Evolutionary conservation across 2,329 filamentous ascomycete species (phyloP).

Genomic region (Fusarium brevicatenulatum): DNA sequence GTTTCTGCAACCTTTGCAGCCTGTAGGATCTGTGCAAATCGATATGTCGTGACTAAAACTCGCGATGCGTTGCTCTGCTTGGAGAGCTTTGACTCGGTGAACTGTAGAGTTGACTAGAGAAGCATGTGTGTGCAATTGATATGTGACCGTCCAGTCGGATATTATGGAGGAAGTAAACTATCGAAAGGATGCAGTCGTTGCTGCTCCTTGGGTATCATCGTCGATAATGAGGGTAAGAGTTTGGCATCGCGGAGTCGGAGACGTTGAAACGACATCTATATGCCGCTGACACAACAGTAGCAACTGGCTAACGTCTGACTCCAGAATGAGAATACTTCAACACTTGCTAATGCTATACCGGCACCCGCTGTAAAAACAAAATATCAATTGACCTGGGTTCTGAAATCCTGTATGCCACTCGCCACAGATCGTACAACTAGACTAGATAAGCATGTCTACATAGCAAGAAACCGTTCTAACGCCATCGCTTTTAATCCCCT

Average conservation of each 20-base stretch:
- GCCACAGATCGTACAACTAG: constrained; percentile 10
- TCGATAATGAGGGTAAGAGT: neutral
- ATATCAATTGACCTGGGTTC: constrained; percentile 25
- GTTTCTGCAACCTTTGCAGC: constrained; percentile 12
- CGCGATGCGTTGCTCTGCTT: constrained; percentile 2
- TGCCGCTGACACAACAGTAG: neutral
- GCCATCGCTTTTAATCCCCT: constrained; percentile 45
- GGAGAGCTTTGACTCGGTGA: constrained; percentile 1
- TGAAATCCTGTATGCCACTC: constrained; percentile 14
- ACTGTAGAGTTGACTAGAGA: neutral
- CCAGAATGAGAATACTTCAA: neutral
- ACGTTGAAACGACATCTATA: neutral
- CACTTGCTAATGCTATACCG: neutral
- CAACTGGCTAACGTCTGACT: neutral
- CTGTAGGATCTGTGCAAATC: constrained; percentile 14
- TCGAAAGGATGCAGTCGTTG: neutral
- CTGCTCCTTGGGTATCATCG: neutral
- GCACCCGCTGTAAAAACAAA: constrained; percentile 1
- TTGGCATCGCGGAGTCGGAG: constrained; percentile 1
- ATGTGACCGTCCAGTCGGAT: constrained; percentile 7
- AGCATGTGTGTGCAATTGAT: neutral
- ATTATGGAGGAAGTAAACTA: neutral
- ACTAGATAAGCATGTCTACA: constrained; percentile 27
- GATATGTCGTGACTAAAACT: neutral
- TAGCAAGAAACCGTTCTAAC: constrained; percentile 43